Base-by-base conservation (phyloP, 192 early-diverging fungal genomes). In the Pilobolus umbonatus region DNA sequence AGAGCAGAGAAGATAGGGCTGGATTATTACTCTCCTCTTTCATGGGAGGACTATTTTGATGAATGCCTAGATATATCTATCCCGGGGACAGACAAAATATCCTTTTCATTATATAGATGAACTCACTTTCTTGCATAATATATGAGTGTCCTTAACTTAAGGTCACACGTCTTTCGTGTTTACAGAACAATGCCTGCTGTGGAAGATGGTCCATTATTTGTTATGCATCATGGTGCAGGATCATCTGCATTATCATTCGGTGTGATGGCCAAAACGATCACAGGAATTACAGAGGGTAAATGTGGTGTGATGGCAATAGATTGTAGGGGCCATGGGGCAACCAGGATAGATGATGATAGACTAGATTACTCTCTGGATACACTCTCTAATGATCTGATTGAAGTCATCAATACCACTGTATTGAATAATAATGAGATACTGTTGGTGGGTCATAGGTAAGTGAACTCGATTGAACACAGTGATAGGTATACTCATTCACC, bases 161-260 rank as follows among this genome's bases (percentile, higher is more conserved):
- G 21, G 26, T 42, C 3, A 35, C 65, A 76, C 53, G 57, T 69
- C n/a, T 80, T 80, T 72, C 63, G 64, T 15, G 61, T 67, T 34
- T 80, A 73, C 52, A 65, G 71, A 28, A 73, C 56, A n/a, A 31
- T 19, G 14, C 52, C 29, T 22, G 62, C 62, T 7, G 70, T 62
- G 26, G 46, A 66, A 40, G 60, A 63, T 32, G 78, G 76, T n/a
- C 85, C 86, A 0, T 24, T 88, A 2, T 89, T 90, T 75, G 75
- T 90, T 26, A 68, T 89, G 61, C 88, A 89, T 73, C 90, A 92
- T 68, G 90, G 90, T n/a, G 90, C 87, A 2, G 90, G 88, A 10
- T 76, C 79, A 57, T 75, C 79, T 1, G 87, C 72, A 0, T 66
- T 88, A 26, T 80, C 86, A 0, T 92, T 87, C 62, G 90, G 79